These are phyloP conservation scores for Penicillium flavigenum DNA, from an alignment of 495 filamentous ascomycete genomes.

Conservation along the genomic window DNA sequence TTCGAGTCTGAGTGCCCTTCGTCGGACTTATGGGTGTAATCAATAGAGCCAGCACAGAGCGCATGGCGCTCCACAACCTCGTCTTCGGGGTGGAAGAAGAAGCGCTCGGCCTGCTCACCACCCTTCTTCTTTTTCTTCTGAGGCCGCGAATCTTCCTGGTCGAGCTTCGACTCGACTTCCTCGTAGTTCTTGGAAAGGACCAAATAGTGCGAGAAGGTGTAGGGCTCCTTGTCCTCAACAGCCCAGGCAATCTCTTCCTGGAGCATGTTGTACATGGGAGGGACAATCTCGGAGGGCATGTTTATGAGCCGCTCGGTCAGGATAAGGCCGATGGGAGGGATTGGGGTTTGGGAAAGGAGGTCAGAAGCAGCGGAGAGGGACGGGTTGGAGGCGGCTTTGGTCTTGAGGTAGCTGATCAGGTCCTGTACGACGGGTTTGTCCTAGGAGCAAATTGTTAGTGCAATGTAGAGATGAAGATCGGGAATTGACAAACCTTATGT, in stretches of 20 bases:
- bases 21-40: slow-evolving; percentile 73
- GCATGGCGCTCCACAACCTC: slow-evolving; percentile 80
- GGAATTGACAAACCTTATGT: slow-evolving; percentile 53
- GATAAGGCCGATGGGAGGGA: slow-evolving; percentile 72
- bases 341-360: slow-evolving; percentile 53
- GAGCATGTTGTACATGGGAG: slow-evolving; percentile 96
- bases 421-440: slow-evolving; percentile 67
- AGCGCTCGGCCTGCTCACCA: slow-evolving; percentile 49
- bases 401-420: slow-evolving; percentile 67
- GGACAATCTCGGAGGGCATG: slow-evolving; percentile 85
- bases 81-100: slow-evolving; percentile 97
- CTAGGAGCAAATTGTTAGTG: slow-evolving; percentile 30
- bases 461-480: neutral
- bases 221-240: slow-evolving; percentile 86
- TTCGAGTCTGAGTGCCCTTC: slow-evolving; percentile 85
- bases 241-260: slow-evolving; percentile 90
- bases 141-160: slow-evolving; percentile 63
- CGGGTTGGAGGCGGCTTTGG: slow-evolving; percentile 55
- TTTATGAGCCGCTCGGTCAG: slow-evolving; percentile 92
- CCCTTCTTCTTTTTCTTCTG: slow-evolving; percentile 77
- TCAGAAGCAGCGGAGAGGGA: slow-evolving; percentile 52
- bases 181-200: slow-evolving; percentile 86
- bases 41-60: slow-evolving; percentile 60
- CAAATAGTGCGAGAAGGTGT: slow-evolving; percentile 89
- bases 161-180: slow-evolving; percentile 79